Evolutionary conservation across 768 basidiomycete species (phyloP), one percentile per base, ranked within the genome.

Genomic region (Megacollybia marginata): DNA sequence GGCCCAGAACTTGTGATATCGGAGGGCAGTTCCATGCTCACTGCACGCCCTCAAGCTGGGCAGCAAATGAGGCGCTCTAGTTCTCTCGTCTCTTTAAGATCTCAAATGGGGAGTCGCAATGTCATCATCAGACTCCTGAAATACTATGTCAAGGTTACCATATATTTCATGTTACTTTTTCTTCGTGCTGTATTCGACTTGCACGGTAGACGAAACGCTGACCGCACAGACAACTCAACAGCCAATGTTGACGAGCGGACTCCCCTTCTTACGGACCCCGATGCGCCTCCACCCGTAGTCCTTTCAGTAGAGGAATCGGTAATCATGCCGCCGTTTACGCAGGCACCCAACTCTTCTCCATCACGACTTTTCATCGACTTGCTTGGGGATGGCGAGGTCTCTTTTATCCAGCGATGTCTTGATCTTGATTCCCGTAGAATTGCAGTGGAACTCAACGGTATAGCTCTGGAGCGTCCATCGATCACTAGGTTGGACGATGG

Each of bases 401-500:
- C 49, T 1, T 46, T 65, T 18, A 49, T 58, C 7, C 53, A 59
- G 46, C 57, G 59, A 44, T 34, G 40, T 19, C 18, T 34, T 16
- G 45, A 42, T 19, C 18, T 34, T 16, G 45, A 23, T 5, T 42
- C 46, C 18, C 36, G 44, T 12, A 33, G 49, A n/a, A 38, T 65
- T 19, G 46, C 40, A 23, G 49, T 69, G 44, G 59, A 62, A 42
- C 38, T 65, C 32, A 62, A 67, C 50, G 68, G 66, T 33, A 43
- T 49, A 38, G 47, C 44, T 9, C 48, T 64, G 20, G 44, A 55
- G n/a, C 15, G 5, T 13, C 42, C 52, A 19, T 43, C 40, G 42
- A 57, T 62, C 16, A 58, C 55, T 32, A 52, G 50, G 51, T 38
- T 56, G n/a, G 48, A 32, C 7, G 54, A 55, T 12, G 54, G 40